Base-by-base conservation (phyloP, 768 basidiomycete species). In the Asterophora parasitica region DNA sequence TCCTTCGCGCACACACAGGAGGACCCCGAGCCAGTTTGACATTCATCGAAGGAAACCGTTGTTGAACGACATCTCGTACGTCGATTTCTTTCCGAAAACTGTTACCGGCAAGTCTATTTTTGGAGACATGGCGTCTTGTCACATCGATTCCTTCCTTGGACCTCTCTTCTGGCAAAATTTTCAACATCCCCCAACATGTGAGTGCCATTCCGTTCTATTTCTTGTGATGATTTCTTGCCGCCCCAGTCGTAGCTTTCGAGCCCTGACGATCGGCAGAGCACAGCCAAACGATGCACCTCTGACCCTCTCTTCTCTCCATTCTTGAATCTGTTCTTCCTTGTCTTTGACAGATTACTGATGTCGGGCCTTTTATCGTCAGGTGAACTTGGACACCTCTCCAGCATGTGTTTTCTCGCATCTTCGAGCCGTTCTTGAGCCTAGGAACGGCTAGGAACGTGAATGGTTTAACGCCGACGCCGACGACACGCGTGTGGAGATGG, bases 261-360 rank as follows among this genome's bases (percentile, higher is more conserved):
- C 52, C 23, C 47, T 58, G 55, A 54, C 51, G 55, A 58, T 48
- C 33, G 57, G 55, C 50, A 56, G 55, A 58, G 52, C 57, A 56
- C 55, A 53, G 52, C 57, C 54, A 56, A 58, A 56, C 53, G 54
- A 53, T 53, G 57, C 57, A 58, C 17, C 51, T 45, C 55, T 58
- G 57, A 56, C 16, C 36, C 9, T 19, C 33, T 30, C 16, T 4
- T 37, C n/a, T n/a, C n/a, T n/a, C n/a, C n/a, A n/a, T n/a, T n/a
- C n/a, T n/a, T n/a, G n/a, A n/a, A n/a, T n/a, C n/a, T n/a, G n/a
- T n/a, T n/a, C 27, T 26, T 47, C 26, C 20, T 19, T 4, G 27
- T 46, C 40, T 32, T 47, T 16, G 34, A 41, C 32, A 47, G 23
- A 26, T 46, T 42, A 12, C 48, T 46, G 40, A 50, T 47, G 4